phyloP scores from a whole-genome alignment of 2,329 filamentous ascomycete species.

The Nigrospora sphaerica region DNA sequence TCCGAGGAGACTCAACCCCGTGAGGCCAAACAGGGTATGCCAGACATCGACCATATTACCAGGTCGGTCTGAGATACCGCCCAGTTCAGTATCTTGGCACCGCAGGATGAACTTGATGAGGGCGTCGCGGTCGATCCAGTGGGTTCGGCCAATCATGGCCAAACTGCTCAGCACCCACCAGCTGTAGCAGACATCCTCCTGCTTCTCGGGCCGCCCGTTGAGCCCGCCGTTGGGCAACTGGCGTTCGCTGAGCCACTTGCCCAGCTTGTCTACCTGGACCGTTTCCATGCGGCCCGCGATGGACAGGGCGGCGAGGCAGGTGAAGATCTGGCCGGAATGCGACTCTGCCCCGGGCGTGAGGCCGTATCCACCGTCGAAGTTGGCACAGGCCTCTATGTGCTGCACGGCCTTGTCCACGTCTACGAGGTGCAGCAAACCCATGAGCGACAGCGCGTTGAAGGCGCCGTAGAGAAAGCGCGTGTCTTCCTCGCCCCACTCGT shows the following conservation, averaged over 20 bases:
- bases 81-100: slow-evolving; percentile 79
- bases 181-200: slow-evolving; percentile 95
- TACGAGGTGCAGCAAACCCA: slow-evolving; percentile 65
- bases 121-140: slow-evolving; percentile 87
- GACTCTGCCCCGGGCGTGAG: slow-evolving; percentile 86
- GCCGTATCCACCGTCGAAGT: slow-evolving; percentile 93
- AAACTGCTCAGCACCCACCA: slow-evolving; percentile 97
- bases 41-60: slow-evolving; percentile 97
- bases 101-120: slow-evolving; percentile 75
- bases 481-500: slow-evolving; percentile 95
- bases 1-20: slow-evolving; percentile 77
- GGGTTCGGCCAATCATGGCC: slow-evolving; percentile 76
- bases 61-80: slow-evolving; percentile 84
- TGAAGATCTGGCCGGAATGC: slow-evolving; percentile 92
- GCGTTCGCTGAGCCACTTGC: slow-evolving; percentile 86
- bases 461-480: slow-evolving; percentile 91
- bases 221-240: slow-evolving; percentile 82
- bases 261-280: slow-evolving; percentile 75
- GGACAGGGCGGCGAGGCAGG: slow-evolving; percentile 78
- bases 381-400: slow-evolving; percentile 76
- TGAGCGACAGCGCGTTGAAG: slow-evolving; percentile 80
- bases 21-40: slow-evolving; percentile 85
- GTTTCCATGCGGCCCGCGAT: slow-evolving; percentile 79
- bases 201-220: slow-evolving; percentile 91
- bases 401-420: slow-evolving; percentile 74